Evolutionary conservation across 169 alveolate species (phyloP), one percentile per base, ranked within the genome.

Genomic region (Plasmodium cynomolgi): DNA sequence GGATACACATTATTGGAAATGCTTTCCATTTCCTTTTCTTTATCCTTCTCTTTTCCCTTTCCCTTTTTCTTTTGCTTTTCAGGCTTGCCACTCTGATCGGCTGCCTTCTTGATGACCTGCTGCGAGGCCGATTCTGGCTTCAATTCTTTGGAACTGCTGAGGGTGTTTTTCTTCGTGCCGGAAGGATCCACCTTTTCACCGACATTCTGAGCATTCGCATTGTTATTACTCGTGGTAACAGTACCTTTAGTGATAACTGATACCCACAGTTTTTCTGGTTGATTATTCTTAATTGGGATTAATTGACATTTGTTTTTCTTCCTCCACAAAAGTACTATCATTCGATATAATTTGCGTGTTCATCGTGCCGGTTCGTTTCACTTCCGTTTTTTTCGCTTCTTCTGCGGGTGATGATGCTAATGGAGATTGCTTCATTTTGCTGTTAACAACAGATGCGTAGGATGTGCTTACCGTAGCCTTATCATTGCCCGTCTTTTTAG

Each of bases 371-470:
- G 44, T 84, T 75, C 31, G 56, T 20, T 75, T 47, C 20, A 20
- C 72, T 71, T 84, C 83, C 15, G 15, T 44, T n/a, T 41, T 84
- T 84, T 84, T 39, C 44, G 17, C 68, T 56, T 75, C 93, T 7
- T 79, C 93, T 54, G 37, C 1, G 34, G 77, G n/a, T 6, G 77
- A 13, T 68, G 77, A 13, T 68, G 77, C 15, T 68, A 68, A 31
- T 6, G 77, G 9, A 3, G 93, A 23, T 1, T 75, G 41, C 41
- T 86, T 86, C 41, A 77, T 47, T 71, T 33, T 75, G 23, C 62
- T 86, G 81, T 86, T 86, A 20, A 86, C 93, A 20, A 86, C 80
- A 54, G 93, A 86, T n/a, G 93, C 93, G 47, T 86, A 86, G 1
- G 93, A 86, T 11, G 85, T 77, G 71, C 41, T 77, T 15, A 23